Conservation (phyloP, 768 basidiomycete genomes). For the Tricholoma sp. region DNA sequence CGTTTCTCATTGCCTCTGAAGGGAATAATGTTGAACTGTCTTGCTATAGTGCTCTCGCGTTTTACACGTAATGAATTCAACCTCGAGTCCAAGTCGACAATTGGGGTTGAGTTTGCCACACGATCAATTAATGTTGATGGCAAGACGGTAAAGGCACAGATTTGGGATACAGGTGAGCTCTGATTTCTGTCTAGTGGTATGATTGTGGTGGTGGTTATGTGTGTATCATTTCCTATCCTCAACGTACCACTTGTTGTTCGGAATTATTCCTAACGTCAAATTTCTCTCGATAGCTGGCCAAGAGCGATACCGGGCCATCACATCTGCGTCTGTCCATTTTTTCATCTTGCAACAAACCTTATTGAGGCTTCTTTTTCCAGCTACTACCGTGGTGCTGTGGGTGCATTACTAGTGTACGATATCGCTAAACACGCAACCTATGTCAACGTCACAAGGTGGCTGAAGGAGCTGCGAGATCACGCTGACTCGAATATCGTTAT, state of each 20-base stretch:
- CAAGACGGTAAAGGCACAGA: slow-evolving; percentile 97
- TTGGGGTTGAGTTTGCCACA: slow-evolving; percentile 98
- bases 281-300: slow-evolving; percentile 68
- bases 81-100: slow-evolving; percentile 97
- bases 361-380: slow-evolving; percentile 31
- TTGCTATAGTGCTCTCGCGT: slow-evolving; percentile 84
- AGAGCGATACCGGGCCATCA: slow-evolving; percentile 96
- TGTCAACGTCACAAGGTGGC: slow-evolving; percentile 90
- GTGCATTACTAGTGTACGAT: slow-evolving; percentile 90
- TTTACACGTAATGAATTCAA: slow-evolving; percentile 99
- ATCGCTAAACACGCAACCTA: slow-evolving; percentile 94
- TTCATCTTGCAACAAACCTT: slow-evolving; percentile 1
- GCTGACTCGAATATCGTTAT: slow-evolving; percentile 92
- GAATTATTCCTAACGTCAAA: background rate
- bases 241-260: background rate
- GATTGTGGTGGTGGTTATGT: background rate
- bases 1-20: slow-evolving; percentile 19
- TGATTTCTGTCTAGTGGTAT: background rate
- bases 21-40: background rate
- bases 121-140: slow-evolving; percentile 92
- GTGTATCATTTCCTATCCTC: background rate
- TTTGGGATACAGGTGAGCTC: slow-evolving; percentile 94
- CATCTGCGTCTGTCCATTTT: slow-evolving; percentile 71
- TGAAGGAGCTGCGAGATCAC: slow-evolving; percentile 95
- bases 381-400: slow-evolving; percentile 96